Percentiles rank a stretch among this genome's conserved stretches.
phyloP scores from a whole-genome alignment of 352 stramenopile species.

The Pythium dissimile region DNA sequence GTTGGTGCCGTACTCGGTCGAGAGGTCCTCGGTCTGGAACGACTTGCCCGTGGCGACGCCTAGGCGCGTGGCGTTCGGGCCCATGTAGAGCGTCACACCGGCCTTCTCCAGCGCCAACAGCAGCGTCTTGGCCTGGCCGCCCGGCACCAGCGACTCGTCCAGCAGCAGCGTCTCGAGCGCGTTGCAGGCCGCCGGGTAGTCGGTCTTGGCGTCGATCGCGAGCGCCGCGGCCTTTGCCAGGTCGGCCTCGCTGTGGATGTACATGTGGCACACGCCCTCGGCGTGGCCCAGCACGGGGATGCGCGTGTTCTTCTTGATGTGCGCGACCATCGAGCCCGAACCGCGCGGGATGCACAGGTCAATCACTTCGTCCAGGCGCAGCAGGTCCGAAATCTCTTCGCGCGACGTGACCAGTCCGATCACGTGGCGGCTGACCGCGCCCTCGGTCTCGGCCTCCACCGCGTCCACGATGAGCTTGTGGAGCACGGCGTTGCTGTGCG shows the following conservation, averaged over 20 bases:
- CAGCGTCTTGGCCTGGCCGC: slow-evolving; percentile 67
- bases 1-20: slow-evolving; percentile 94
- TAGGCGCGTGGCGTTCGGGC: slow-evolving; percentile 79
- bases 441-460: slow-evolving; percentile 85
- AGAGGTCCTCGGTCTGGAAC: slow-evolving; percentile 70
- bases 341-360: slow-evolving; percentile 98
- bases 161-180: slow-evolving; percentile 96
- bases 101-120: slow-evolving; percentile 82
- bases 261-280: slow-evolving; percentile 98
- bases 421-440: slow-evolving; percentile 90
- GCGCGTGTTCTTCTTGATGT: slow-evolving; percentile 96
- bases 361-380: slow-evolving; percentile 96
- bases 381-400: slow-evolving; percentile 91
- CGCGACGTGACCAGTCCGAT: slow-evolving; percentile 94
- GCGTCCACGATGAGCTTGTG: slow-evolving; percentile 93
- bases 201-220: slow-evolving; percentile 97
- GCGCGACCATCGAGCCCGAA: slow-evolving; percentile 92
- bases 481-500: slow-evolving; percentile 87
- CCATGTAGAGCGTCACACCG: slow-evolving; percentile 93
- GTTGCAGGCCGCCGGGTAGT: slow-evolving; percentile 98
- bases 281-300: slow-evolving; percentile 98
- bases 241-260: slow-evolving; percentile 91
- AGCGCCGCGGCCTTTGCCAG: slow-evolving; percentile 85
- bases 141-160: slow-evolving; percentile 84
- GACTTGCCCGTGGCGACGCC: slow-evolving; percentile 69